A percentile compares a stretch with the other conserved stretches of the same genome.
Evolutionary conservation across 257 asterid genomes (phyloP).

Genomic region (Datura wrightii): DNA sequence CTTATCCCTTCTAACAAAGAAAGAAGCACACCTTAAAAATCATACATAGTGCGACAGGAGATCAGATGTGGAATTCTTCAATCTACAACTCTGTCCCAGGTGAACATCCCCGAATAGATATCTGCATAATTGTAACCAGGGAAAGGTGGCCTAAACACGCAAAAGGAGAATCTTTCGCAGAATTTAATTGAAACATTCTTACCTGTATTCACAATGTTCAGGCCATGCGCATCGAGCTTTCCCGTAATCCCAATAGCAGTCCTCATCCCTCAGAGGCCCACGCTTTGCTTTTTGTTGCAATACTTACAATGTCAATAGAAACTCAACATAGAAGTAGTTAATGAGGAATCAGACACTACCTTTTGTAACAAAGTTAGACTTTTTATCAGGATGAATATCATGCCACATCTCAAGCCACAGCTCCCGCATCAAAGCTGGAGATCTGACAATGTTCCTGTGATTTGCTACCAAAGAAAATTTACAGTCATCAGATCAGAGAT

Average conservation of each 20-base stretch:
- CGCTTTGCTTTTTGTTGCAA: constrained; percentile 64
- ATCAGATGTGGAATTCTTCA: constrained; percentile 75
- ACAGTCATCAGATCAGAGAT: not conserved
- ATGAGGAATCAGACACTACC: constrained; percentile 47
- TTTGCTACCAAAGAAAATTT: constrained; percentile 67
- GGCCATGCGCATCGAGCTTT: constrained; percentile 99
- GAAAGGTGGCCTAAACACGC: not conserved
- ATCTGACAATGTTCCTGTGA: constrained; percentile 94
- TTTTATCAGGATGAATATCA: constrained; percentile 89
- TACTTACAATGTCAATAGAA: constrained; percentile 26
- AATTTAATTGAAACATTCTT: constrained; percentile 22
- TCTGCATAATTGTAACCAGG: constrained; percentile 50
- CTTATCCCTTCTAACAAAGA: constrained; percentile 1
- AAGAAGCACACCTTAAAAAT: constrained; percentile 31
- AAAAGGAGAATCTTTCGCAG: constrained; percentile 17
- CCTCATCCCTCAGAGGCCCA: constrained; percentile 96
- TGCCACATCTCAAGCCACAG: constrained; percentile 99
- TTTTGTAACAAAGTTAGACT: constrained; percentile 81
- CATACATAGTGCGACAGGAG: constrained; percentile 75
- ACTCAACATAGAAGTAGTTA: not conserved
- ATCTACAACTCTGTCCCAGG: constrained; percentile 98
- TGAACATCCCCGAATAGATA: constrained; percentile 93
- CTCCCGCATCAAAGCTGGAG: constrained; percentile 92
- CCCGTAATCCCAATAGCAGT: constrained; percentile 99
- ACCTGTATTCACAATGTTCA: constrained; percentile 97